Conservation (phyloP, 495 filamentous ascomycete species). For the Penicillium cataractarum region DNA sequence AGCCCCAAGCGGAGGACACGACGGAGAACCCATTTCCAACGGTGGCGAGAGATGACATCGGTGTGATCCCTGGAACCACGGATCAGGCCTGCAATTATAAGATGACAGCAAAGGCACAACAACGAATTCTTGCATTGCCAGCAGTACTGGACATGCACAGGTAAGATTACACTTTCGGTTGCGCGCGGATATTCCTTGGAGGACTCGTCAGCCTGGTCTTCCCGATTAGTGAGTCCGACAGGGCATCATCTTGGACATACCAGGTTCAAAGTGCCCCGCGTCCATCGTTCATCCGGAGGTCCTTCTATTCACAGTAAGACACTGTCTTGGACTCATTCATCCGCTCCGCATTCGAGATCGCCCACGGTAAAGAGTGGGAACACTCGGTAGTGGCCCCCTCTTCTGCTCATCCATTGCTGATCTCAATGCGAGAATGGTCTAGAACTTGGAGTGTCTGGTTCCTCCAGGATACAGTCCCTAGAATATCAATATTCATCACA, state of each 20-base stretch:
- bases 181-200: background rate
- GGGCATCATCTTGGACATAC: too few relatives aligned
- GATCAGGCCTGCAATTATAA: background rate
- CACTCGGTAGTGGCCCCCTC: background rate
- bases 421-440: slow-evolving; percentile 21
- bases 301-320: slow-evolving; percentile 1
- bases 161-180: background rate
- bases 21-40: background rate
- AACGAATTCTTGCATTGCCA: background rate
- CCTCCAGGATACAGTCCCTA: too few relatives aligned
- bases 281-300: slow-evolving; percentile 3
- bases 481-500: too few relatives aligned
- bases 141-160: background rate
- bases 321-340: background rate
- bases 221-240: background rate
- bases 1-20: too few relatives aligned
- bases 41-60: slow-evolving; percentile 2
- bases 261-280: too few relatives aligned
- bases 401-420: slow-evolving; percentile 6
- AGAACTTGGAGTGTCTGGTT: too few relatives aligned
- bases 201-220: background rate
- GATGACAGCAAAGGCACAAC: background rate
- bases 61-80: background rate
- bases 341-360: slow-evolving; percentile 17
- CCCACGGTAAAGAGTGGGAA: slow-evolving; percentile 7